phyloP scores from a whole-genome alignment of 2,329 filamentous ascomycete species.

The Aschersonia sp. region DNA sequence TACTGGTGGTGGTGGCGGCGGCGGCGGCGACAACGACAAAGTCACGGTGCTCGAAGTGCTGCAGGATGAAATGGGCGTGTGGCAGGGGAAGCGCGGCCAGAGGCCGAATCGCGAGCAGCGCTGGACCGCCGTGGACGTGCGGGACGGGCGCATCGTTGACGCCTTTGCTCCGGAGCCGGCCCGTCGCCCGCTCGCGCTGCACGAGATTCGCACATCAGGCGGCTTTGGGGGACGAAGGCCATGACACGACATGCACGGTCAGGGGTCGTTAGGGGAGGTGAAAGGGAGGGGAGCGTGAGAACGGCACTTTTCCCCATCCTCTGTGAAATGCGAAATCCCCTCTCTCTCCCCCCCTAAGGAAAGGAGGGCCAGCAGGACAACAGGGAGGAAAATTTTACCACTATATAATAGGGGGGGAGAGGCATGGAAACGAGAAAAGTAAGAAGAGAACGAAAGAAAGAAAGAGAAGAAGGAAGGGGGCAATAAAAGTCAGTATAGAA shows the following conservation, averaged over 20 bases:
- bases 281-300: no score
- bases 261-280: no score
- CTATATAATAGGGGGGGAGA: neutral
- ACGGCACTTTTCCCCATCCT: no score
- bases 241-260: neutral
- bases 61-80: constrained; percentile 33
- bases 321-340: no score
- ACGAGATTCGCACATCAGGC: neutral
- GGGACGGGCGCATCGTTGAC: constrained; percentile 21
- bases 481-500: neutral
- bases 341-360: neutral
- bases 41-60: constrained; percentile 36
- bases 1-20: no score
- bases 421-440: neutral
- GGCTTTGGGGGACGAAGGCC: constrained; percentile 5
- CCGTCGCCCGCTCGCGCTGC: neutral
- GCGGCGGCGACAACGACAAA: neutral
- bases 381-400: neutral
- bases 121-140: constrained; percentile 34
- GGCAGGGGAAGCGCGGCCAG: constrained; percentile 19
- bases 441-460: neutral
- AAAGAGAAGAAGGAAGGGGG: neutral
- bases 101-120: constrained; percentile 31
- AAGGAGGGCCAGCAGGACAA: constrained; percentile 1
- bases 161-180: constrained; percentile 6